A percentile compares a stretch with the other conserved stretches of the same genome.
These are phyloP conservation scores for Dimocarpus longan DNA, from an alignment of 345 rosid species.

Conservation along the genomic window DNA sequence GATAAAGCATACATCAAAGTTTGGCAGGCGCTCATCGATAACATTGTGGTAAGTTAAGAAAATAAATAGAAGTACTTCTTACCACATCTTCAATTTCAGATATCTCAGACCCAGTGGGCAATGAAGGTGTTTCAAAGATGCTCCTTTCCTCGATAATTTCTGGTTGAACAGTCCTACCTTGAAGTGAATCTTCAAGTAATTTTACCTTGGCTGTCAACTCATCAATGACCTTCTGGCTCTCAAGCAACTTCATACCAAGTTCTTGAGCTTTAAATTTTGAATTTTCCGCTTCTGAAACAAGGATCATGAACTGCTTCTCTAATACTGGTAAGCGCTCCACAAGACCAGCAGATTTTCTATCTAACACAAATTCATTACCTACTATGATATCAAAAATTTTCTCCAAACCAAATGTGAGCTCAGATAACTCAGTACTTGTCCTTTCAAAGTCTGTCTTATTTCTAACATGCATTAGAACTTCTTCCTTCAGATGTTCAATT, in stretches of 20 bases:
- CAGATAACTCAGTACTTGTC: slow-evolving; percentile 54
- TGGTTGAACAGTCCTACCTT: slow-evolving; percentile 46
- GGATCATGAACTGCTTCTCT: slow-evolving; percentile 53
- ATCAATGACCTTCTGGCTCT: slow-evolving; percentile 65
- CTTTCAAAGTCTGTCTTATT: slow-evolving; percentile 45
- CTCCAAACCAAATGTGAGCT: slow-evolving; percentile 54
- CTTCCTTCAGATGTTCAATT: slow-evolving; percentile 61
- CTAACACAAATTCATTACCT: slow-evolving; percentile 43
- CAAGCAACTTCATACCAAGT: slow-evolving; percentile 58
- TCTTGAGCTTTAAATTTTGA: slow-evolving; percentile 64
- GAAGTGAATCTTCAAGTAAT: slow-evolving; percentile 62
- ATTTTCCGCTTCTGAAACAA: slow-evolving; percentile 60
- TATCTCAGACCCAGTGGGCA: slow-evolving; percentile 73
- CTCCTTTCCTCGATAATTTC: slow-evolving; percentile 73
- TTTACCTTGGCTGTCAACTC: slow-evolving; percentile 62
- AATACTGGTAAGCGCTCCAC: slow-evolving; percentile 48
- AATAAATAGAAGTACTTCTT: slow-evolving; percentile 18
- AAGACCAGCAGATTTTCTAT: slow-evolving; percentile 38
- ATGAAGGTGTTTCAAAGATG: slow-evolving; percentile 63
- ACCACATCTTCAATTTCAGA: slow-evolving; percentile 88
- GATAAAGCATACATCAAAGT: not conserved
- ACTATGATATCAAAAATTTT: slow-evolving; percentile 51
- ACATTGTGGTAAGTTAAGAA: not conserved
- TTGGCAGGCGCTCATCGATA: not conserved
- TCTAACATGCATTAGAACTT: slow-evolving; percentile 35